Base-by-base conservation (phyloP, 2,329 filamentous ascomycete genomes). In the Botrytis sinoallii region DNA sequence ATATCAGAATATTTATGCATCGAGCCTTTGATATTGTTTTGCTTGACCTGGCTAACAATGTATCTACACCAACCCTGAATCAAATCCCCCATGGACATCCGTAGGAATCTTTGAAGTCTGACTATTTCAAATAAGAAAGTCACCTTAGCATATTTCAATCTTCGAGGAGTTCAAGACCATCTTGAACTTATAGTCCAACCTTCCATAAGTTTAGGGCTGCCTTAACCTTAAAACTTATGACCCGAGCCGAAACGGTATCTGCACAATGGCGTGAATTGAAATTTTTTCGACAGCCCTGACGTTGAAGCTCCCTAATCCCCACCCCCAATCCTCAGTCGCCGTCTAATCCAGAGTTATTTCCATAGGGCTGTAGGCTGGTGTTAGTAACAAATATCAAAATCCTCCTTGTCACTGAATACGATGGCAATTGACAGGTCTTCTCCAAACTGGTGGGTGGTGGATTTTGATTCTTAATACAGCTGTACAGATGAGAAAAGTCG, bases 391-490 rank as follows among this genome's bases (percentile, higher is more conserved):
- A 63, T 22, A 61, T 32, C 4, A 46, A 46, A 29, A n/a, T 70
- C 57, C 68, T 46, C 48, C 66, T 57, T 44, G 25, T 69, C 66
- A 69, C 66, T 57, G 48, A 69, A 69, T 42, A 69, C n/a, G 29
- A 63, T 61, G 60, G 68, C 44, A 70, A 38, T 46, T 52, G 55
- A 61, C 12, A 69, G 25, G 40, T 69, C 52, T 46, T 42, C 61
- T 61, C 55, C 64, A 61, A 69, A 69, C 66, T 44, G 75, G 76
- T 75, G 75, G 70, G 76, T 70, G 72, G 68, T 79, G 78, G 73
- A 79, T 79, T 80, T 76, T 78, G 78, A 74, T 79, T 81, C 78
- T 81, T 79, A 75, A 76, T 80, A 81, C 79, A 81, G 73, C 79
- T 80, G 78, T 80, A 80, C 78, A 80, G 55, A 76, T 73, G 79